Evolutionary conservation across 768 basidiomycete genomes (phyloP).

Genomic region (Phlebiopsis gigantea): DNA sequence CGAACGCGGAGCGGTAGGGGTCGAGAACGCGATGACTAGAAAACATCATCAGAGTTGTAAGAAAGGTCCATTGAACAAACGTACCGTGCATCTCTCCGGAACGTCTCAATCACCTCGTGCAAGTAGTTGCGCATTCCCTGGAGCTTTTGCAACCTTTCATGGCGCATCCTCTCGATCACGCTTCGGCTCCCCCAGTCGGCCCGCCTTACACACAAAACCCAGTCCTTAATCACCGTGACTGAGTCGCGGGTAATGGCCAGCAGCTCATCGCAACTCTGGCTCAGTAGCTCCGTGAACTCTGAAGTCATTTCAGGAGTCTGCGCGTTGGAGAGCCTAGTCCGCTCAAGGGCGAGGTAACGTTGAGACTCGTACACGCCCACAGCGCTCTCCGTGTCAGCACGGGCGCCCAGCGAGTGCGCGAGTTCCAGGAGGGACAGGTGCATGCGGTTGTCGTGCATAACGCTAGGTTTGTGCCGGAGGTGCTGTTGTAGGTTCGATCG

Average conservation of each 20-base stretch:
- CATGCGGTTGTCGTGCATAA: slow-evolving; percentile 15
- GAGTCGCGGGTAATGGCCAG: slow-evolving; percentile 38
- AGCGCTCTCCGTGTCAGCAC: slow-evolving; percentile 36
- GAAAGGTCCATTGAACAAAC: not conserved
- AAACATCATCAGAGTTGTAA: not conserved
- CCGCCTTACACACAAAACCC: slow-evolving; percentile 40
- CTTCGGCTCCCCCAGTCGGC: slow-evolving; percentile 32
- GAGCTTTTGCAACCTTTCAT: slow-evolving; percentile 33
- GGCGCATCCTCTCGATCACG: slow-evolving; percentile 27
- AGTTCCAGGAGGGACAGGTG: slow-evolving; percentile 24
- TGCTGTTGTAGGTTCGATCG: not conserved
- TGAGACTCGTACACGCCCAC: slow-evolving; percentile 76
- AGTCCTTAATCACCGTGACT: slow-evolving; percentile 38
- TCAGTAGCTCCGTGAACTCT: slow-evolving; percentile 39
- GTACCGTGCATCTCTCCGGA: slow-evolving; percentile 48
- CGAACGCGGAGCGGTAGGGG: slow-evolving; percentile 53
- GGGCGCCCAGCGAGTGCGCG: slow-evolving; percentile 17
- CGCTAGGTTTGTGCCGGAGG: slow-evolving; percentile 16
- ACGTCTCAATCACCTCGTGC: slow-evolving; percentile 34
- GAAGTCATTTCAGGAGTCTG: slow-evolving; percentile 37
- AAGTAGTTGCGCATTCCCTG: slow-evolving; percentile 34
- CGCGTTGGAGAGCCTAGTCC: slow-evolving; percentile 45
- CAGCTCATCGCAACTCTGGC: slow-evolving; percentile 49
- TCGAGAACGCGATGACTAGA: slow-evolving; percentile 47
- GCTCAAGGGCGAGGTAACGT: slow-evolving; percentile 64